Percentiles rank a stretch among this genome's conserved stretches.
phyloP scores from a whole-genome alignment of 345 rosid genomes.

The Eucalyptus curtisii region DNA sequence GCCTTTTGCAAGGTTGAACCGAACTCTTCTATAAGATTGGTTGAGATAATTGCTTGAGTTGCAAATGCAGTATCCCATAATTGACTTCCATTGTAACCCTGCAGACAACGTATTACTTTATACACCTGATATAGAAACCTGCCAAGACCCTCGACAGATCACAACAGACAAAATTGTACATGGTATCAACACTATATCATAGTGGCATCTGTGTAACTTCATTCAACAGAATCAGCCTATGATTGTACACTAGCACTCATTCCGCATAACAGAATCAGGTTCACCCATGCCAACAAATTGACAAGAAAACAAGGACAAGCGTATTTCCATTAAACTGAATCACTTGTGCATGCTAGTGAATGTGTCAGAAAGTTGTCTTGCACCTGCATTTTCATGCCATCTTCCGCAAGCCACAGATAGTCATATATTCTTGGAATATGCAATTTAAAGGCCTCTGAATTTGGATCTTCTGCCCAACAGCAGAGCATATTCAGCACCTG shows the following conservation, averaged over 20 bases:
- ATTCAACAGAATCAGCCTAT: not conserved
- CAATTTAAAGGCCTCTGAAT: conserved; percentile 87
- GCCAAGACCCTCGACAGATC: not conserved
- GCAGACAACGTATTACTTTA: conserved; percentile 1
- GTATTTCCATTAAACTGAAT: not conserved
- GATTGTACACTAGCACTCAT: not conserved
- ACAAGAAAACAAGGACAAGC: not conserved
- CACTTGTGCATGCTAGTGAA: not conserved
- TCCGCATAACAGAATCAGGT: not conserved
- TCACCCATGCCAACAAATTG: not conserved
- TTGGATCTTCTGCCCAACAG: conserved; percentile 98
- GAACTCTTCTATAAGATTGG: conserved; percentile 60
- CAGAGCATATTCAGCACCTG: conserved; percentile 98
- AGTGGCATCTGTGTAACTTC: not conserved
- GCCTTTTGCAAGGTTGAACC: conserved; percentile 63
- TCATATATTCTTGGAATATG: conserved; percentile 85
- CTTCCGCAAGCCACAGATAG: conserved; percentile 95
- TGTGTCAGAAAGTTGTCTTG: not conserved
- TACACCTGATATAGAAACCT: not conserved
- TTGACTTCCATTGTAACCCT: conserved; percentile 99
- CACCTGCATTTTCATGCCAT: conserved; percentile 99
- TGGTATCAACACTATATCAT: not conserved
- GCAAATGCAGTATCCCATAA: conserved; percentile 90
- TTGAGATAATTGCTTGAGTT: conserved; percentile 75
- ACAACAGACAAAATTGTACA: not conserved